phyloP scores from a whole-genome alignment of 208 protist genomes.

The Angomonas ambiguus region DNA sequence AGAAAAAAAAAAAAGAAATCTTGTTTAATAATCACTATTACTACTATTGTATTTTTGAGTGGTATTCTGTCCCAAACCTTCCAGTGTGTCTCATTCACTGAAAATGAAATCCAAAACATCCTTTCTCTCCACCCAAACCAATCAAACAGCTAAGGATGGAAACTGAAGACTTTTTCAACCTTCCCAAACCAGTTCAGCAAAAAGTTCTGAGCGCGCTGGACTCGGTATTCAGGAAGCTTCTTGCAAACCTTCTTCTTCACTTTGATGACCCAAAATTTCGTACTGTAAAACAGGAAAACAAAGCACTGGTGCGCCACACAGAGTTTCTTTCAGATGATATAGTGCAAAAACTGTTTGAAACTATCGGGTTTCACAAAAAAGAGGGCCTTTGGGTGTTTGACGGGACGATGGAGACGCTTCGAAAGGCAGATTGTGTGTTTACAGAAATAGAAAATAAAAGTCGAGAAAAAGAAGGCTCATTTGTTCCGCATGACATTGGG shows the following conservation, averaged over 20 bases:
- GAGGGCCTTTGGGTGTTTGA: conserved; percentile 38
- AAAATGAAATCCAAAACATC: not conserved
- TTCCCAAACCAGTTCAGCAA: not conserved
- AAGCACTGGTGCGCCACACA: conserved; percentile 24
- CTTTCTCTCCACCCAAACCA: not conserved
- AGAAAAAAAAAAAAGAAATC: too few relatives aligned
- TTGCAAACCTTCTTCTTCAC: conserved; percentile 69
- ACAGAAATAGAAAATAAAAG: conserved; percentile 46
- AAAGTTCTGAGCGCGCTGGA: conserved; percentile 17
- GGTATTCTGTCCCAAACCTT: too few relatives aligned
- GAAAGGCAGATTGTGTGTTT: conserved; percentile 35
- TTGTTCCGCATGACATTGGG: not conserved
- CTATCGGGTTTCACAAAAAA: conserved; percentile 45
- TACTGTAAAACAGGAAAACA: conserved; percentile 48
- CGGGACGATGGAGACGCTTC: conserved; percentile 33
- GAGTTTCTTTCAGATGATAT: conserved; percentile 23
- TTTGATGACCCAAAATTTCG: conserved; percentile 56
- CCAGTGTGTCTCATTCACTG: too few relatives aligned
- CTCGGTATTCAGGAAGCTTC: conserved; percentile 47
- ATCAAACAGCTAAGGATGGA: not conserved
- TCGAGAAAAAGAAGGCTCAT: conserved; percentile 9
- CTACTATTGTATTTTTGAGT: too few relatives aligned
- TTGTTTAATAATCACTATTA: too few relatives aligned
- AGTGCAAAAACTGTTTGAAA: conserved; percentile 37
- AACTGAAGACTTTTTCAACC: not conserved